A percentile compares a stretch with the other conserved stretches of the same genome.
These are phyloP conservation scores for Trametes cingulata DNA, from an alignment of 768 basidiomycete species.

Conservation along the genomic window DNA sequence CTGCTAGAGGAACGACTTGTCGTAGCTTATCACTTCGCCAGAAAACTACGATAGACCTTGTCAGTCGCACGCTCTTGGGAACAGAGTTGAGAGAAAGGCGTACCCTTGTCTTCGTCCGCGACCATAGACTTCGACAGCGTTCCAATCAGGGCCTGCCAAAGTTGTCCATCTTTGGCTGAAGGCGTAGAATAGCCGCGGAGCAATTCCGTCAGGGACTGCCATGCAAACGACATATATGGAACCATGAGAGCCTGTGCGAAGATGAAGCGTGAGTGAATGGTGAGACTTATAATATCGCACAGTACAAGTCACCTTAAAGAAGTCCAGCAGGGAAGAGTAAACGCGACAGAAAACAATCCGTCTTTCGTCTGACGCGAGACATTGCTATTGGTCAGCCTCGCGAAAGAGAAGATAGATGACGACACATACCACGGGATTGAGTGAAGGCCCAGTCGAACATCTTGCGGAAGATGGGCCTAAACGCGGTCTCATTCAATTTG, in stretches of 20 bases:
- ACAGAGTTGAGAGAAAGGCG: slow-evolving; percentile 30
- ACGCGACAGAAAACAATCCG: slow-evolving; percentile 75
- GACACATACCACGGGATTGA: slow-evolving; percentile 45
- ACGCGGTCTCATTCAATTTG: slow-evolving; percentile 89
- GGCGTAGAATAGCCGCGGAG: slow-evolving; percentile 51
- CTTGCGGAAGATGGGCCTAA: slow-evolving; percentile 89
- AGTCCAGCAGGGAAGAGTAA: slow-evolving; percentile 73
- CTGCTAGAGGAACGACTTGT: slow-evolving; percentile 56
- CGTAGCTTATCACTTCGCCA: slow-evolving; percentile 86
- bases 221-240: slow-evolving; percentile 82
- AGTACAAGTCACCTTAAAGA: slow-evolving; percentile 71
- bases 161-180: slow-evolving; percentile 35
- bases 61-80: neutral
- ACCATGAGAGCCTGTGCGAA: slow-evolving; percentile 73
- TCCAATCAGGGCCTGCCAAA: slow-evolving; percentile 67
- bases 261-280: neutral
- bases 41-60: slow-evolving; percentile 58
- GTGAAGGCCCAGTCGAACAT: slow-evolving; percentile 95
- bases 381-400: neutral
- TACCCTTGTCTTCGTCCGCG: slow-evolving; percentile 76
- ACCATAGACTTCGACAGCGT: slow-evolving; percentile 69
- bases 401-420: neutral
- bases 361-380: slow-evolving; percentile 37
- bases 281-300: neutral
- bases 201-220: slow-evolving; percentile 64